Base-by-base conservation (phyloP, 1,139 yeast genomes). In the Debaryomyces fabryi region DNA sequence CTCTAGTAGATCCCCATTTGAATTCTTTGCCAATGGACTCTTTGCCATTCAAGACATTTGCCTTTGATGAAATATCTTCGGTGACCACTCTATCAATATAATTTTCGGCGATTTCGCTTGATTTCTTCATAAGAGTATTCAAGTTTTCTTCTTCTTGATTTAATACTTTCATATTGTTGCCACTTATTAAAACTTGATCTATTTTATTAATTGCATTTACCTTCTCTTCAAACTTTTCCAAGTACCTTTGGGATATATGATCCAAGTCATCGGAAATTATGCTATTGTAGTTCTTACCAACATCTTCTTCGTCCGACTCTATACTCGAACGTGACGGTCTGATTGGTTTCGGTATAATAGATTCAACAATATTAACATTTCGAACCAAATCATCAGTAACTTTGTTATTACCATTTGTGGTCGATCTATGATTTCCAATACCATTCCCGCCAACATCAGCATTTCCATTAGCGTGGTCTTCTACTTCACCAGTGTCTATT, bases 31-130 rank as follows among this genome's bases (percentile, higher is more conserved):
- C 68, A 44, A 66, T 53, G 27, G 67, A 61, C 20, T 65, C 53
- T 48, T 60, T 58, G 42, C 49, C 51, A 24, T 45, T 49, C 36
- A 51, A 52, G n/a, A 54, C 33, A 13, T 41, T 47, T 35, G 54
- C 52, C 44, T 65, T 51, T 40, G 72, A 56, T 39, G 65, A 59
- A 40, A 71, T 57, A 54, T 73, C 69, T 55, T 72, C 74, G 41
- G 73, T 65, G 42, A 72, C 67, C 47, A 66, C 67, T 46, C 76
- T 60, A 48, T 73, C 74, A 39, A 72, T 57, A 57, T 69, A 66
- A 55, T 71, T 68, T 46, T 65, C 54, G 13, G 74, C 58, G 42
- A 70, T 52, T 33, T 63, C 65, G 44, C 62, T 58, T 16, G 72
- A 60, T 30, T 59, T 59, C 27, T 60, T 50, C 52, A 71, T 61